Evolutionary conservation across 768 basidiomycete species (phyloP), one percentile per base, ranked within the genome.

Genomic region (Calocybe gangraenosa): DNA sequence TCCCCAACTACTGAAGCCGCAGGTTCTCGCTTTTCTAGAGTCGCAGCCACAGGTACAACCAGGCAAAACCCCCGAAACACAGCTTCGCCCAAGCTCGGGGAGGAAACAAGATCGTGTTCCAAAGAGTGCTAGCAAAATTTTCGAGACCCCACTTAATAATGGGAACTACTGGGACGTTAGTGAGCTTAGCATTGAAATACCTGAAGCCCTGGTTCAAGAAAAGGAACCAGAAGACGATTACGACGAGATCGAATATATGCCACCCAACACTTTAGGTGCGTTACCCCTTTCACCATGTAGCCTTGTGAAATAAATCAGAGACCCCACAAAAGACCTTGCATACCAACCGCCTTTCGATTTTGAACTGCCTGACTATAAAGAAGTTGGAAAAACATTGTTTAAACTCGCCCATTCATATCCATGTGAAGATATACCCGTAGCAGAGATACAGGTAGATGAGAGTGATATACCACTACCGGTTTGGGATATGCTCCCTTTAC

Each of bases 131-230:
- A 66, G 62, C 35, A 73, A 73, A 49, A 65, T 47, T 13, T 84
- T 85, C 51, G 73, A 84, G 56, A 91, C 89, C 0, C 89, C 89
- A 1, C 51, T 73, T 31, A 81, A 79, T 15, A 68, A 65, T 8
- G 86, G 84, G 2, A 72, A 80, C 50, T 78, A 84, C 46, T 92
- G 87, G 88, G 87, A 92, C 53, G 74, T 87, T 25, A 81, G 78
- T 52, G 85, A 87, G 19, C 58, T 59, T 0, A 66, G 64, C 42
- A 63, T 73, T 11, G 61, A 58, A 1, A 40, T 59, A 13, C 61
- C 60, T 2, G 67, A 66, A 33, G 53, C 52, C 2, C 52, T 62
- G 44, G 21, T 54, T 6, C 59, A 65, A 39, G 65, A 66, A 33
- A 48, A 51, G 25, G 45, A 55, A 6, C 49, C 53, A 0, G 58